These are phyloP conservation scores for Vaccinium darrowii DNA, from an alignment of 148 eudicot species.

Conservation along the genomic window DNA sequence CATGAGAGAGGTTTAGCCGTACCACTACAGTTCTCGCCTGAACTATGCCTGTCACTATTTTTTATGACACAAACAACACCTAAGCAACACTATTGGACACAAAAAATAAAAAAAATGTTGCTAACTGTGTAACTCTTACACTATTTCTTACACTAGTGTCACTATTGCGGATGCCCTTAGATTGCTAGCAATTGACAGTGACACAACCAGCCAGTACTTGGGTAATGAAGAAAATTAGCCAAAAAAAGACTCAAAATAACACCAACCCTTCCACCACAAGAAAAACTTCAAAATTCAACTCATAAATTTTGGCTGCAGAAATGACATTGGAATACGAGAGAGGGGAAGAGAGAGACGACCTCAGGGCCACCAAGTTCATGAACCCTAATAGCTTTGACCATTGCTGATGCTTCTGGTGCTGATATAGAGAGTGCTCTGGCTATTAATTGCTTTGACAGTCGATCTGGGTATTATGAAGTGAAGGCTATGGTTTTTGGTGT, in stretches of 20 bases:
- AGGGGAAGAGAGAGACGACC: conserved; percentile 47
- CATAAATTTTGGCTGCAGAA: background rate
- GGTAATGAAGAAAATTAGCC: background rate
- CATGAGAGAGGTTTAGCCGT: too few relatives aligned
- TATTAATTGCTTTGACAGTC: conserved; percentile 1
- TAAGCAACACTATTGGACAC: too few relatives aligned
- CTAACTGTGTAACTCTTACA: too few relatives aligned
- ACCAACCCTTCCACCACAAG: too few relatives aligned
- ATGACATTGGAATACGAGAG: background rate
- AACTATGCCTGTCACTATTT: too few relatives aligned
- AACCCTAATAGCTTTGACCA: conserved; percentile 83
- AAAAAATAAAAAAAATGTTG: too few relatives aligned
- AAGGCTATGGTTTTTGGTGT: background rate
- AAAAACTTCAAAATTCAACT: background rate
- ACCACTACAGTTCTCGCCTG: too few relatives aligned
- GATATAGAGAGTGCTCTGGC: conserved; percentile 29
- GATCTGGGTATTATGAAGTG: background rate
- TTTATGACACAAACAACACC: too few relatives aligned
- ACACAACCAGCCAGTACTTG: background rate
- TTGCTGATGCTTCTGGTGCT: conserved; percentile 27
- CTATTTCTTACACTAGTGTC: too few relatives aligned
- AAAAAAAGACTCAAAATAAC: background rate
- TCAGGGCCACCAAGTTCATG: conserved; percentile 75
- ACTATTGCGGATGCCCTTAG: too few relatives aligned
- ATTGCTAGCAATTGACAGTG: background rate